phyloP scores from a whole-genome alignment of 2,329 filamentous ascomycete species.

The Cyphellophora europaea region DNA sequence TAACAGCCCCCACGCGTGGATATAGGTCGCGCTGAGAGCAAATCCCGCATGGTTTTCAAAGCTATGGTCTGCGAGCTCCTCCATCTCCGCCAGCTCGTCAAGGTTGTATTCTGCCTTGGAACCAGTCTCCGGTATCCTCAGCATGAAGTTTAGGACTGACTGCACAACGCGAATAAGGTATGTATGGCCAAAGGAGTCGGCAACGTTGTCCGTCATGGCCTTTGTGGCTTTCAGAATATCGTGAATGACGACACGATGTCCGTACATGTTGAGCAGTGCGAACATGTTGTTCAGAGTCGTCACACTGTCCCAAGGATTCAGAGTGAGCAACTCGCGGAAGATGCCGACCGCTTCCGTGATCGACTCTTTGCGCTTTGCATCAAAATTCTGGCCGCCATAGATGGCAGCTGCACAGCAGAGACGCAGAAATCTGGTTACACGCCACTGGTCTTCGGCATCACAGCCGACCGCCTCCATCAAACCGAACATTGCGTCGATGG shows the following conservation, averaged over 20 bases:
- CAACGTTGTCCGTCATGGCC: no score
- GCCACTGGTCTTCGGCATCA: background rate
- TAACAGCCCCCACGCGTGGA: background rate
- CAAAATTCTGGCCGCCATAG: background rate
- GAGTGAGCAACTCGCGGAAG: background rate
- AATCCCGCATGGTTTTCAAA: background rate
- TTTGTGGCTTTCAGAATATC: background rate
- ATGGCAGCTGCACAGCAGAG: background rate
- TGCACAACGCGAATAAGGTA: no score
- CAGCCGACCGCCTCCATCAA: background rate
- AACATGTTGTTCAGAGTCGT: background rate
- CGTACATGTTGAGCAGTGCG: background rate
- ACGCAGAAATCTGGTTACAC: background rate
- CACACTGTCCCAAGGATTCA: background rate
- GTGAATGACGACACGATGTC: background rate
- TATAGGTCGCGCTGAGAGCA: background rate
- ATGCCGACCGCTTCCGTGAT: background rate
- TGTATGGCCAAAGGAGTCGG: no score
- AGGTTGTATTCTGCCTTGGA: no score
- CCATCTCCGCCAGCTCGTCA: background rate
- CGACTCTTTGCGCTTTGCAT: background rate
- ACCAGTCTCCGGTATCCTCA: no score
- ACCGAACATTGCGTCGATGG: background rate
- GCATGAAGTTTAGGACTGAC: no score
- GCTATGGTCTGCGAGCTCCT: no score